A percentile compares a stretch with the other conserved stretches of the same genome.
Conservation (phyloP, 2,329 filamentous ascomycete species). For the Pseudogymnoascus sp. region DNA sequence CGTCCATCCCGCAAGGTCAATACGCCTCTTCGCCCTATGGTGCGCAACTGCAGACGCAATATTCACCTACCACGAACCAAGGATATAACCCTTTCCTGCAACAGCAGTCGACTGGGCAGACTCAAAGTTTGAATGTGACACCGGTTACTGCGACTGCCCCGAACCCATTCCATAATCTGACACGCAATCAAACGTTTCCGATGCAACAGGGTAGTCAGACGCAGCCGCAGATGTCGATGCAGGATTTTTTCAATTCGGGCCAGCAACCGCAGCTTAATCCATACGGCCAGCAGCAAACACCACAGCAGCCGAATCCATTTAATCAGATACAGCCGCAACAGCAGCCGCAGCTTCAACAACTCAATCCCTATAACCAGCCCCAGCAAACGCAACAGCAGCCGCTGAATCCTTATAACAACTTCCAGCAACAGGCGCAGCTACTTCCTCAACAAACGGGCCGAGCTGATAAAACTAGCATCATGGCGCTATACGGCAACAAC, state of each 20-base stretch:
- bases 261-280: slow-evolving; percentile 29
- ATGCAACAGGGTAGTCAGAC: not conserved
- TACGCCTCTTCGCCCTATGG: slow-evolving; percentile 23
- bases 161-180: not conserved
- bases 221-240: slow-evolving; percentile 1
- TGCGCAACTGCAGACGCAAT: not conserved
- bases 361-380: slow-evolving; percentile 14
- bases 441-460: slow-evolving; percentile 39
- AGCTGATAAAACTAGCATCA: slow-evolving; percentile 64
- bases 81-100: slow-evolving; percentile 12
- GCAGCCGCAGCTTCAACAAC: slow-evolving; percentile 29
- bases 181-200: slow-evolving; percentile 4
- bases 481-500: slow-evolving; percentile 59
- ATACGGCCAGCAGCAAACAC: slow-evolving; percentile 33
- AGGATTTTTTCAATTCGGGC: slow-evolving; percentile 22
- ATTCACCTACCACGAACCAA: slow-evolving; percentile 9
- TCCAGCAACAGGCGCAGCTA: slow-evolving; percentile 26
- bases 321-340: slow-evolving; percentile 15
- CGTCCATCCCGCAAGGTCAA: slow-evolving; percentile 25
- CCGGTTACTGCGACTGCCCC: not conserved
- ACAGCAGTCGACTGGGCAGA: slow-evolving; percentile 17
- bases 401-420: slow-evolving; percentile 22
- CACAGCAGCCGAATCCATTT: slow-evolving; percentile 18
- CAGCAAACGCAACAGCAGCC: slow-evolving; percentile 28
- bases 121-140: slow-evolving; percentile 12